Conservation (phyloP, 2,329 filamentous ascomycete genomes). For the Didymella exigua region DNA sequence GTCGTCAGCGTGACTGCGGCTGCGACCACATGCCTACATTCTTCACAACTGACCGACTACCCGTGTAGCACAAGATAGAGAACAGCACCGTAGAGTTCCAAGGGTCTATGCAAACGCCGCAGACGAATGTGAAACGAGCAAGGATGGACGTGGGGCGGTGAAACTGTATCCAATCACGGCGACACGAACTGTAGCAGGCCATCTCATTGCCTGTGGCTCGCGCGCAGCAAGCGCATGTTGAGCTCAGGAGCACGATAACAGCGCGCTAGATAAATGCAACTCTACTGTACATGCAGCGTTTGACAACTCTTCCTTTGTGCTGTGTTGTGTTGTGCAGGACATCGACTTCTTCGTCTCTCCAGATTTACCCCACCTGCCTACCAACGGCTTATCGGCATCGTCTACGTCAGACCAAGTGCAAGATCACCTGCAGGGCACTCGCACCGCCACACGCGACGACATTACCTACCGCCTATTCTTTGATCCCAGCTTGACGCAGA, state of each 20-base stretch:
- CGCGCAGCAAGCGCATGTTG: constrained; percentile 29
- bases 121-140: constrained; percentile 17
- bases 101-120: constrained; percentile 1
- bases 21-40: constrained; percentile 2
- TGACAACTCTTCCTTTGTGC: neutral
- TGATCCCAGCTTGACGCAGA: constrained; percentile 6
- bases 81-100: neutral
- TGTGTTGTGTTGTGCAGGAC: constrained; percentile 11
- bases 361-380: constrained; percentile 21
- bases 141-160: constrained; percentile 26
- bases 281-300: constrained; percentile 11
- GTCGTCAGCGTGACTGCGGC: constrained; percentile 3
- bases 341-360: constrained; percentile 3
- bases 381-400: constrained; percentile 26
- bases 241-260: constrained; percentile 25
- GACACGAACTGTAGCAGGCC: constrained; percentile 33
- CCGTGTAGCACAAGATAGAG: constrained; percentile 12
- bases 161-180: constrained; percentile 35
- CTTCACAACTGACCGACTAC: neutral
- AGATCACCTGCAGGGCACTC: constrained; percentile 18
- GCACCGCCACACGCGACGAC: constrained; percentile 24
- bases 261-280: constrained; percentile 26
- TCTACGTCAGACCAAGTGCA: constrained; percentile 31
- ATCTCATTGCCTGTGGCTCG: constrained; percentile 30
- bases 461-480: constrained; percentile 11